Base-by-base conservation (phyloP, 139 green algal species). In the Coelastrella sp. region DNA sequence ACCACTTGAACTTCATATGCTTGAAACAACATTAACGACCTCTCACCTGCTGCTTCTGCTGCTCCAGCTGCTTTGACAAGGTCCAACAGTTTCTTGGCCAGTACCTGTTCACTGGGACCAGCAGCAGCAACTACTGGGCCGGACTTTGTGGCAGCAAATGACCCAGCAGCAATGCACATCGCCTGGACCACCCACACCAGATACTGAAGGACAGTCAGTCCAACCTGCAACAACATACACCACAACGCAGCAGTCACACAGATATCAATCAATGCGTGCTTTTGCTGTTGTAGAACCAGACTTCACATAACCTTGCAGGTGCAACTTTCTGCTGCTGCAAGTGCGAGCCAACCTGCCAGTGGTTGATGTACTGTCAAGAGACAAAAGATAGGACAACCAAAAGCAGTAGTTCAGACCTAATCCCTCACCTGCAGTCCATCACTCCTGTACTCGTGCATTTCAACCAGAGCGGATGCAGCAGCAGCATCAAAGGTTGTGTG, bases 401-500 rank as follows among this genome's bases (percentile, higher is more conserved):
- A n/a, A n/a, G n/a, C n/a, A n/a, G n/a, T n/a, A n/a, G n/a, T n/a
- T n/a, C n/a, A n/a, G n/a, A n/a, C n/a, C n/a, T n/a, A n/a, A 57
- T 8, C n/a, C 1, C 34, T n/a, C 37, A 85, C 79, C 79, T 85
- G 79, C 63, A 85, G 62, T 19, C 41, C 79, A 35, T 85, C 79
- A 41, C 37, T 45, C 8, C 79, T 40, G 50, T 90, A 89, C 78
- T 93, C 90, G 6, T 84, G 86, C 68, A 80, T 60, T 86, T 93
- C 90, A 60, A 88, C 89, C 79, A 93, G 68, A 8, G 88, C 90
- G 2, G 87, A 88, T 4, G 90, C 90, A 50, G 87, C 81, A 43
- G 84, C 83, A 17, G 90, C 86, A 69, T 93, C 90, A 86, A 93
- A 93, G 17, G 48, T 76, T 19, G 79, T 77, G 63, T 85, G 64